These are phyloP conservation scores for Neonectria neomacrospora DNA, from an alignment of 2,329 filamentous ascomycete genomes.

Conservation along the genomic window DNA sequence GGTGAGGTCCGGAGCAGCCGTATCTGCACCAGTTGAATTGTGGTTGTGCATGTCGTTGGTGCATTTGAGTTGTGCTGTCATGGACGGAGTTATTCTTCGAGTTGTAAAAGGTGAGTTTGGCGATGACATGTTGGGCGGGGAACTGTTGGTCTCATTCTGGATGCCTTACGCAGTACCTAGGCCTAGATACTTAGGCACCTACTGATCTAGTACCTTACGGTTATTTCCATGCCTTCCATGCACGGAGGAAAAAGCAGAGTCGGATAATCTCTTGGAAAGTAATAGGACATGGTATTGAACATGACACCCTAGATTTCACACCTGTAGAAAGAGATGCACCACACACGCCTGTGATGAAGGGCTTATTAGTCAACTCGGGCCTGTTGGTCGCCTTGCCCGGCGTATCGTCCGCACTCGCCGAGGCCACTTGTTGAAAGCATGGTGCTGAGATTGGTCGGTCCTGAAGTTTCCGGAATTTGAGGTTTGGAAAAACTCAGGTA, in stretches of 20 bases:
- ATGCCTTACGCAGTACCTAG: no score
- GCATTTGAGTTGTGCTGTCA: not conserved
- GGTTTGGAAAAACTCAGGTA: not conserved
- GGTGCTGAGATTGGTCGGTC: not conserved
- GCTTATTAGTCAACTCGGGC: no score
- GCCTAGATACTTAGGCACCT: no score
- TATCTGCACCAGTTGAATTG: not conserved
- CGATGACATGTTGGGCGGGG: not conserved
- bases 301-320: no score
- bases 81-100: not conserved
- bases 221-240: no score
- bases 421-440: not conserved
- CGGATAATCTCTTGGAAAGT: not conserved
- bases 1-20: not conserved
- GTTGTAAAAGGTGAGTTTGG: not conserved
- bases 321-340: no score
- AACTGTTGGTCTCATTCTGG: not conserved
- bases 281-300: no score
- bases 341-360: no score
- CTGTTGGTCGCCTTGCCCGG: not conserved
- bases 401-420: not conserved
- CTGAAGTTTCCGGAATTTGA: not conserved
- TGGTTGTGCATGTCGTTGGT: not conserved
- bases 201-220: no score
- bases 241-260: not conserved